Percentiles rank a stretch among this genome's conserved stretches.
Evolutionary conservation across 768 basidiomycete species (phyloP).

Genomic region (Tulasnella sp.): DNA sequence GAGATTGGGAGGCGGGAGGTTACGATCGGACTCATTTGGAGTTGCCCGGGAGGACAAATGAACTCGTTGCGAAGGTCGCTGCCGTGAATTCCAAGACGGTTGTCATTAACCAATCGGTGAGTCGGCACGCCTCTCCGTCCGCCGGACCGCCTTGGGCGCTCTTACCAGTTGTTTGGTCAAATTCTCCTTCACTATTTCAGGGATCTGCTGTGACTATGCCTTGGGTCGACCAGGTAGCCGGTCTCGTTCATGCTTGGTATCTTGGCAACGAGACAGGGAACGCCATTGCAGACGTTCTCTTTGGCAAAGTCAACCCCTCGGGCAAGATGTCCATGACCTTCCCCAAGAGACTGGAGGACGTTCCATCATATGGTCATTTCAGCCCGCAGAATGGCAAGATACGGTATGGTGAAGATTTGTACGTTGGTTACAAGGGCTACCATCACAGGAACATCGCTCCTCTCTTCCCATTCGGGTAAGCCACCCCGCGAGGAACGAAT

Average conservation of each 20-base stretch:
- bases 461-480: slow-evolving; percentile 65
- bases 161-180: background rate
- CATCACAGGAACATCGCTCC: slow-evolving; percentile 50
- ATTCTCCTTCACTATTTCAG: slow-evolving; percentile 35
- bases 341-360: slow-evolving; percentile 57
- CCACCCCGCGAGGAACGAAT: background rate
- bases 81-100: slow-evolving; percentile 55
- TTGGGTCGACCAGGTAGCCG: slow-evolving; percentile 55
- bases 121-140: slow-evolving; percentile 28
- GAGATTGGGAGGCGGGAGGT: slow-evolving; percentile 69
- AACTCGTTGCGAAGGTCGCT: slow-evolving; percentile 51
- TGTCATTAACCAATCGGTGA: slow-evolving; percentile 49
- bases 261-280: slow-evolving; percentile 63
- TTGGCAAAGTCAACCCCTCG: slow-evolving; percentile 57
- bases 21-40: slow-evolving; percentile 61
- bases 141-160: background rate
- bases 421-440: slow-evolving; percentile 58
- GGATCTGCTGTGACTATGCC: slow-evolving; percentile 73
- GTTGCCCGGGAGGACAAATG: slow-evolving; percentile 58
- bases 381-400: slow-evolving; percentile 53
- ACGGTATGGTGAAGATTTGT: slow-evolving; percentile 23
- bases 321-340: slow-evolving; percentile 59
- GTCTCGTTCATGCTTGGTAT: slow-evolving; percentile 62
- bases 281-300: slow-evolving; percentile 61
- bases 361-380: slow-evolving; percentile 57